A percentile compares a stretch with the other conserved stretches of the same genome.
Conservation (phyloP, 2,329 filamentous ascomycete genomes). For the Diaporthe sp. region DNA sequence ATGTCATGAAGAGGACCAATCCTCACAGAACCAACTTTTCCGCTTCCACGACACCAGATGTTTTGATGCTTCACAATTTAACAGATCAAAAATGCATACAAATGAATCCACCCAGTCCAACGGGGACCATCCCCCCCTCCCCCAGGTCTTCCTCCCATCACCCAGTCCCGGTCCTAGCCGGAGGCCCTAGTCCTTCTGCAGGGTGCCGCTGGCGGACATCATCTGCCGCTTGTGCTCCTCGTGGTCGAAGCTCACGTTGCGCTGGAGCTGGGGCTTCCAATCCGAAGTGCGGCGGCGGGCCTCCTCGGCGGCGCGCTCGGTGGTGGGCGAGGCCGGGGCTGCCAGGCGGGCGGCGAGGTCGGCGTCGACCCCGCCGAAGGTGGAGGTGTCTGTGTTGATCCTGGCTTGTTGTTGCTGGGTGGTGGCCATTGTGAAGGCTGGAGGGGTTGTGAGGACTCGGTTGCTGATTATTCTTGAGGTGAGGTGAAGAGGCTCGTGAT, state of each 20-base stretch:
- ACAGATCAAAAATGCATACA: too few species aligned
- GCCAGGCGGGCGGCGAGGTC: constrained; percentile 43
- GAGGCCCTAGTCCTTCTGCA: constrained; percentile 45
- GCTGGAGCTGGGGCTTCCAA: constrained; percentile 67
- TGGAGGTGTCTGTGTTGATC: constrained; percentile 31
- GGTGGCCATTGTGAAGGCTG: constrained; percentile 32
- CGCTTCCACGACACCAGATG: neutral
- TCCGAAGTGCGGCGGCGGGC: constrained; percentile 51
- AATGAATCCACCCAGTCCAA: neutral
- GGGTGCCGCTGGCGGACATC: constrained; percentile 51
- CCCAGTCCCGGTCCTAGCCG: neutral
- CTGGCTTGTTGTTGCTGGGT: constrained; percentile 30
- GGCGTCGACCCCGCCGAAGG: constrained; percentile 39
- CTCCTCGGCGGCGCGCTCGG: constrained; percentile 45
- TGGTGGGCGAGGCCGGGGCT: constrained; percentile 42
- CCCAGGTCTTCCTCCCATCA: neutral
- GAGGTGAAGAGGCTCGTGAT: neutral
- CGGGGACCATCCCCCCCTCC: neutral
- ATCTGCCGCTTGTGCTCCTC: constrained; percentile 70
- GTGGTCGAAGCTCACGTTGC: constrained; percentile 68
- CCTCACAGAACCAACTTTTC: neutral
- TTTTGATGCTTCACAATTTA: neutral
- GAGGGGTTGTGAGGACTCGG: neutral
- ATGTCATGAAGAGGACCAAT: neutral
- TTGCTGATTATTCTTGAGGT: neutral